Conservation (phyloP, 2,329 filamentous ascomycete species). For the Zelopaecilomyces penicillatus region DNA sequence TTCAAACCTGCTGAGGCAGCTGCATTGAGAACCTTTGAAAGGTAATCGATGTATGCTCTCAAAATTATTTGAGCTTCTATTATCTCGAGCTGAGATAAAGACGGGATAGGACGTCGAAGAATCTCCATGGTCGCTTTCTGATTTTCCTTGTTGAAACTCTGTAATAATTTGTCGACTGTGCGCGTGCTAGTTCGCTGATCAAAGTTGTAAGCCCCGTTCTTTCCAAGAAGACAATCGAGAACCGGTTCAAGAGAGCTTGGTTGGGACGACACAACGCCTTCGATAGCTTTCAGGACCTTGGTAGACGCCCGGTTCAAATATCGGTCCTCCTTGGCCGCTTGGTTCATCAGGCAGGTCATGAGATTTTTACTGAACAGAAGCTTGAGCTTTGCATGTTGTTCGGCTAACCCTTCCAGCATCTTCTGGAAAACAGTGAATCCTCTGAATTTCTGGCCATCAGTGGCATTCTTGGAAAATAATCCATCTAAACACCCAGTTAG, state of each 20-base stretch:
- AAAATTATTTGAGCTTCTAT: conserved; percentile 26
- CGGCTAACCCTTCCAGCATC: conserved; percentile 50
- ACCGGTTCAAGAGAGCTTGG: conserved; percentile 52
- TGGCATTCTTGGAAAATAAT: conserved; percentile 73
- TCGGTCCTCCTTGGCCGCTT: conserved; percentile 67
- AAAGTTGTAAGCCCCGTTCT: conserved; percentile 67
- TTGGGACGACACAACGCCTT: conserved; percentile 53
- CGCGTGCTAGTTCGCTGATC: conserved; percentile 81
- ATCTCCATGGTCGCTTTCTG: conserved; percentile 44
- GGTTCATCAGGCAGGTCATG: conserved; percentile 73
- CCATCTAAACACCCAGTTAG: conserved; percentile 51
- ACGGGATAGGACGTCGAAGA: conserved; percentile 35
- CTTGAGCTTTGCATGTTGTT: conserved; percentile 37
- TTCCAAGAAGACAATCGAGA: conserved; percentile 59
- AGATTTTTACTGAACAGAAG: conserved; percentile 76
- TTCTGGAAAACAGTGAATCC: conserved; percentile 83
- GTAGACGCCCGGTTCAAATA: conserved; percentile 73
- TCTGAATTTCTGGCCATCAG: conserved; percentile 82
- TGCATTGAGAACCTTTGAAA: conserved; percentile 42
- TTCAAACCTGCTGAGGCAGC: conserved; percentile 14
- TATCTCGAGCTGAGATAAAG: conserved; percentile 18
- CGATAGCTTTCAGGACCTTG: conserved; percentile 65
- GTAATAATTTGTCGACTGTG: conserved; percentile 67
- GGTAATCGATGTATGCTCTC: conserved; percentile 44
- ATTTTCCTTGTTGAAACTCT: conserved; percentile 48